A percentile compares a stretch with the other conserved stretches of the same genome.
These are phyloP conservation scores for Lepraria neglecta DNA, from an alignment of 495 filamentous ascomycete species.

Conservation along the genomic window DNA sequence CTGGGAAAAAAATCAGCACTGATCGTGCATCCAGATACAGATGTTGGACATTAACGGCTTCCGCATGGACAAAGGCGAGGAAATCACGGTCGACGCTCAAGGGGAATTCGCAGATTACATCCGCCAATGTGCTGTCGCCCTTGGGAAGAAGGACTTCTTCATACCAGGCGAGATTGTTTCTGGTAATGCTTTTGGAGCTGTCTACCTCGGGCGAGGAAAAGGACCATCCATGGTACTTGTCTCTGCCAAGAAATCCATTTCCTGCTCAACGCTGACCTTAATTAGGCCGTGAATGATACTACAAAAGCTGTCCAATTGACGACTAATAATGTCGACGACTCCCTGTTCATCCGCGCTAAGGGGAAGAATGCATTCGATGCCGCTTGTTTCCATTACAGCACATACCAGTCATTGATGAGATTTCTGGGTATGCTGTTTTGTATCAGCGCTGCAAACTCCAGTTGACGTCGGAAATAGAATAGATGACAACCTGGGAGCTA, in stretches of 20 bases:
- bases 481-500: conserved; percentile 41
- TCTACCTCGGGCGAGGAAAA: conserved; percentile 37
- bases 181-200: conserved; percentile 34
- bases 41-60: conserved; percentile 48
- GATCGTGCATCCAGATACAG: conserved; percentile 38
- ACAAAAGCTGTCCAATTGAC: conserved; percentile 28
- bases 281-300: conserved; percentile 23
- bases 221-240: conserved; percentile 28
- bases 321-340: conserved; percentile 28
- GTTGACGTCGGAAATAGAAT: conserved; percentile 25
- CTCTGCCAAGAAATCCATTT: not conserved
- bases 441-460: not conserved
- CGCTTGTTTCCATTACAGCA: conserved; percentile 45
- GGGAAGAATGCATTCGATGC: conserved; percentile 39
- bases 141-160: conserved; percentile 45
- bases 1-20: conserved; percentile 33
- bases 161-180: conserved; percentile 43
- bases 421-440: conserved; percentile 35
- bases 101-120: conserved; percentile 40
- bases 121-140: conserved; percentile 37
- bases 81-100: conserved; percentile 43
- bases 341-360: conserved; percentile 31
- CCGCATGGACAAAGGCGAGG: conserved; percentile 44
- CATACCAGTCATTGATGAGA: conserved; percentile 44
- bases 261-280: not conserved